A percentile compares a stretch with the other conserved stretches of the same genome.
Evolutionary conservation across 495 filamentous ascomycete genomes (phyloP).

Genomic region (Tetracladium marchalianum): DNA sequence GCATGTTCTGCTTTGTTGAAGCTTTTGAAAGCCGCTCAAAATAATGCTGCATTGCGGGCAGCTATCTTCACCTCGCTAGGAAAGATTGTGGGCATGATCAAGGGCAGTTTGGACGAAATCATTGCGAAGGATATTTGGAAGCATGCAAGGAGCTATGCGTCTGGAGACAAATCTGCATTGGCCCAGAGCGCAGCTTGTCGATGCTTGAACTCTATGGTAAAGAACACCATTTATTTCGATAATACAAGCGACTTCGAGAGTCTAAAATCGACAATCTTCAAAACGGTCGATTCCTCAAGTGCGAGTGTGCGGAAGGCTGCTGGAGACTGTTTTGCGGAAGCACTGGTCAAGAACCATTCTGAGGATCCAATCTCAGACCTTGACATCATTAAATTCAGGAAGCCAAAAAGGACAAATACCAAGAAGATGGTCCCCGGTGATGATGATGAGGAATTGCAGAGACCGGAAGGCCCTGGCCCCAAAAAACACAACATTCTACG

Average conservation of each 20-base stretch:
- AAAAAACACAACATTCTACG: constrained; percentile 63
- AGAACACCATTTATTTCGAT: constrained; percentile 68
- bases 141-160: constrained; percentile 65
- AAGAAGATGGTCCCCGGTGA: constrained; percentile 66
- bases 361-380: constrained; percentile 43
- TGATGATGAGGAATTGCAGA: constrained; percentile 60
- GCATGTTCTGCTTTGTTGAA: constrained; percentile 63
- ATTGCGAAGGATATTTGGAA: constrained; percentile 92
- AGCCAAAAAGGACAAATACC: constrained; percentile 53
- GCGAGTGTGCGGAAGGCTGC: constrained; percentile 70
- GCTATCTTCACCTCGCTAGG: constrained; percentile 71
- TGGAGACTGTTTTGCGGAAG: constrained; percentile 73
- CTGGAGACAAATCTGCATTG: constrained; percentile 70
- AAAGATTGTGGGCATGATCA: constrained; percentile 64
- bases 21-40: constrained; percentile 68
- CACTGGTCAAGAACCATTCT: constrained; percentile 71
- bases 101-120: constrained; percentile 68
- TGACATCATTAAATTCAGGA: constrained; percentile 55
- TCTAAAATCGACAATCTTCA: constrained; percentile 68
- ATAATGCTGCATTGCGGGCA: constrained; percentile 73
- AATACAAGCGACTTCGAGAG: constrained; percentile 89
- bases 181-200: constrained; percentile 73
- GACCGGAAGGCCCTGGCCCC: constrained; percentile 56
- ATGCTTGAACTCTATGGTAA: constrained; percentile 66
- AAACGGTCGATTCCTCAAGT: constrained; percentile 70